A percentile compares a stretch with the other conserved stretches of the same genome.
Evolutionary conservation across 352 stramenopile genomes (phyloP).

Genomic region (Pythium scleroteichum): DNA sequence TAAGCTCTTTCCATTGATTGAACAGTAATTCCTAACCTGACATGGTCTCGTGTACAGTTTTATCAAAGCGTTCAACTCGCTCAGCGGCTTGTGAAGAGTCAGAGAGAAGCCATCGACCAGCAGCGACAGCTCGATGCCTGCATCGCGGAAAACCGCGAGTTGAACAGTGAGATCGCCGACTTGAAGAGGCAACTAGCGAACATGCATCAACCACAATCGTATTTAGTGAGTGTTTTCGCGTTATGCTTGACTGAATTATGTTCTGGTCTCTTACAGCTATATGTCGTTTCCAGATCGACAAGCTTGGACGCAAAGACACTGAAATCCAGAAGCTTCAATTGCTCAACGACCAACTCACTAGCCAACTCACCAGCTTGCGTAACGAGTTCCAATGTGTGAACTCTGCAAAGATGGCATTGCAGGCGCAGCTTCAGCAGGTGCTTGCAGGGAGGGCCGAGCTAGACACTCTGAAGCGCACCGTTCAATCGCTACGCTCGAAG

Average conservation of each 20-base stretch:
- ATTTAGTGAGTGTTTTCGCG: constrained; percentile 71
- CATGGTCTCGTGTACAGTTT: constrained; percentile 46
- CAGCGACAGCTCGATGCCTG: constrained; percentile 41
- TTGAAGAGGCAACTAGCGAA: constrained; percentile 43
- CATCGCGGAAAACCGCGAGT: constrained; percentile 26
- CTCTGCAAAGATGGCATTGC: constrained; percentile 50
- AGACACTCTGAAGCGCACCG: constrained; percentile 59
- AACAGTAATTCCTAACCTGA: neutral
- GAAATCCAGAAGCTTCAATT: constrained; percentile 39
- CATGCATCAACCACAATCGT: constrained; percentile 74
- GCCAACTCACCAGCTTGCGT: constrained; percentile 46
- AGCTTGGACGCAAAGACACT: constrained; percentile 45
- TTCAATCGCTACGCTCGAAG: constrained; percentile 44
- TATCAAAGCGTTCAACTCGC: constrained; percentile 71
- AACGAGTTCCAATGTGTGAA: constrained; percentile 38
- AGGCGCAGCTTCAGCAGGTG: constrained; percentile 69
- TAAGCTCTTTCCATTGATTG: no score
- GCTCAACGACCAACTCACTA: constrained; percentile 31
- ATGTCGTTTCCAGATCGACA: constrained; percentile 52
- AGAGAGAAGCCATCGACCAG: constrained; percentile 49
- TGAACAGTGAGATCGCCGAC: constrained; percentile 34
- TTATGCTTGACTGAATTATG: no score
- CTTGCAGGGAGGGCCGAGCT: constrained; percentile 60
- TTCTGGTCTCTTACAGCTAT: neutral
- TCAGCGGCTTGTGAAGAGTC: constrained; percentile 67